Evolutionary conservation across 2,329 filamentous ascomycete species (phyloP).

Genomic region (Alternaria brassicicola): DNA sequence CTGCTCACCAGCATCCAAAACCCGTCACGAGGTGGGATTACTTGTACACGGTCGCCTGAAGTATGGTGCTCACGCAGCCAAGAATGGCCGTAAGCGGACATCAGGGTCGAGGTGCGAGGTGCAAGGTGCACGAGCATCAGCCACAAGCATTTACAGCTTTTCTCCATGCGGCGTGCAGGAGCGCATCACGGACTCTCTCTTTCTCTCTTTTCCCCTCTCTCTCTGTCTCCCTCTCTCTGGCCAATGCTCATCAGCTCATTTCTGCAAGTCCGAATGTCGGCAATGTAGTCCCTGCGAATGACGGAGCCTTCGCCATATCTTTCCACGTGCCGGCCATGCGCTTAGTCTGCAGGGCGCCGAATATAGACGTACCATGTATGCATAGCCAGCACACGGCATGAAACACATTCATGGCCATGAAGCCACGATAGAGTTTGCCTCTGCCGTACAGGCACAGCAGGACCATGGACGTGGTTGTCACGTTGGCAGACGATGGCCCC

Average conservation of each 20-base stretch:
- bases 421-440: conserved; percentile 22
- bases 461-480: too few species aligned
- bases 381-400: conserved; percentile 21
- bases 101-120: not conserved
- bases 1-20: conserved; percentile 17
- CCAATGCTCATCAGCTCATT: conserved; percentile 13
- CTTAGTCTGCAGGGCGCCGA: conserved; percentile 12
- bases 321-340: conserved; percentile 29
- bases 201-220: too few species aligned
- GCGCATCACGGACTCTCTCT: not conserved
- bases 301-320: conserved; percentile 14
- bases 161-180: not conserved
- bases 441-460: not conserved
- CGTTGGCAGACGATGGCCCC: conserved; percentile 9
- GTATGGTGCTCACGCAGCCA: not conserved
- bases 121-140: conserved; percentile 12
- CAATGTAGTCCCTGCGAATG: conserved; percentile 17
- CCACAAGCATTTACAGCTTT: too few species aligned
- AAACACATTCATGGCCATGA: conserved; percentile 18
- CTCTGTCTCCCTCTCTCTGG: conserved; percentile 7
- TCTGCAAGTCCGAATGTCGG: conserved; percentile 17
- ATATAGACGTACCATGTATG: conserved; percentile 26
- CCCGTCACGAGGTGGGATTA: not conserved
- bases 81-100: conserved; percentile 1
- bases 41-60: not conserved